These are phyloP conservation scores for Pseudopediastrum boryanum DNA, from an alignment of 139 green algal genomes.

Conservation along the genomic window DNA sequence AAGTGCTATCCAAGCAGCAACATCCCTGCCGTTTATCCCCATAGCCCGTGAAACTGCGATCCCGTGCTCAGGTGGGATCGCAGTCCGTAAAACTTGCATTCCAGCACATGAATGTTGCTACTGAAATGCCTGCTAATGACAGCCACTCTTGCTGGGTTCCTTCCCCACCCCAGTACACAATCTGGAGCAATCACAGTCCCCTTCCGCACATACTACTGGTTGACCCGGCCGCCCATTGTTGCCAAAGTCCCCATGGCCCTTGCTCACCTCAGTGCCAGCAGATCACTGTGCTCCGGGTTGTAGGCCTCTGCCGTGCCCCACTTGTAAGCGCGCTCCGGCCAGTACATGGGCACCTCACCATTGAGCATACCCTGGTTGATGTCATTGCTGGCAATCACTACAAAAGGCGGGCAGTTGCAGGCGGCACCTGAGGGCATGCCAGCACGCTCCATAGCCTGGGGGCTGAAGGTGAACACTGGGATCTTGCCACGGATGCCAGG, in stretches of 20 bases:
- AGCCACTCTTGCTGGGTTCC: not conserved
- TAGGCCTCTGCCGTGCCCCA: slow-evolving; percentile 79
- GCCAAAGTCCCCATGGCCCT: not conserved
- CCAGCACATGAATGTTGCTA: not conserved
- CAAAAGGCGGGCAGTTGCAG: slow-evolving; percentile 29
- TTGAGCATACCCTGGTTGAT: slow-evolving; percentile 58
- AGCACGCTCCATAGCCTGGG: slow-evolving; percentile 15
- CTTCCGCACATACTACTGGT: not conserved
- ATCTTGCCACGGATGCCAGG: slow-evolving; percentile 34
- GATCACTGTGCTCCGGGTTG: slow-evolving; percentile 79
- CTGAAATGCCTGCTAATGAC: not conserved
- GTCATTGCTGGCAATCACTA: slow-evolving; percentile 71
- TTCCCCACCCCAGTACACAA: not conserved
- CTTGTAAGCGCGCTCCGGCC: slow-evolving; percentile 70
- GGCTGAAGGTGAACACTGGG: slow-evolving; percentile 29
- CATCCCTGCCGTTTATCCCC: too few relatives aligned
- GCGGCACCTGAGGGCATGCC: slow-evolving; percentile 21
- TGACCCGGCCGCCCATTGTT: not conserved
- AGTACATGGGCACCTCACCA: slow-evolving; percentile 59
- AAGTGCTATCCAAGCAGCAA: too few relatives aligned
- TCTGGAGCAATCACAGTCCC: not conserved
- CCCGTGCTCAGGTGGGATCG: not conserved
- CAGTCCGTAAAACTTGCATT: not conserved
- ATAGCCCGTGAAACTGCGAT: too few relatives aligned
- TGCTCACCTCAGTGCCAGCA: slow-evolving; percentile 54